Evolutionary conservation across 2,329 filamentous ascomycete genomes (phyloP).

Genomic region (Massarina eburnea): DNA sequence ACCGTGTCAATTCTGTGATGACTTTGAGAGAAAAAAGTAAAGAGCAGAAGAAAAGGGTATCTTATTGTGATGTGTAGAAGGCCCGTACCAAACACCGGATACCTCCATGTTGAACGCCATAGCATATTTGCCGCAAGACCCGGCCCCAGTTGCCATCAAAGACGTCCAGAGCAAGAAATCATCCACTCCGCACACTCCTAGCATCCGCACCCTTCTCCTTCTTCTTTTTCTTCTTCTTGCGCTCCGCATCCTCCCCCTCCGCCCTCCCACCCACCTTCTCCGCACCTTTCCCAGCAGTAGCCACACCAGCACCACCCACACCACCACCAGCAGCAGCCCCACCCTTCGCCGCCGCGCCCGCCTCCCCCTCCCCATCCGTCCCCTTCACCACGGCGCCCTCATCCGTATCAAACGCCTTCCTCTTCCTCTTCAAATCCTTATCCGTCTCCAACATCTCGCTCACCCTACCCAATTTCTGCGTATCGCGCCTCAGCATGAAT

Average conservation of each 20-base stretch:
- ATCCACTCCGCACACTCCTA: constrained; percentile 22
- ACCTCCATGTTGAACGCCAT: not conserved
- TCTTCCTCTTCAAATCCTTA: constrained; percentile 77
- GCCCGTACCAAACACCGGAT: not conserved
- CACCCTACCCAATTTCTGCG: constrained; percentile 82
- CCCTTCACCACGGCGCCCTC: constrained; percentile 60
- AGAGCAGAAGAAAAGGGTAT: not conserved
- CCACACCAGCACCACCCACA: constrained; percentile 59
- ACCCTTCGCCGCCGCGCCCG: constrained; percentile 80
- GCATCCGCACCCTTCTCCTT: constrained; percentile 20
- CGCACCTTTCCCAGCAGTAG: constrained; percentile 32
- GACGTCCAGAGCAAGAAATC: constrained; percentile 2
- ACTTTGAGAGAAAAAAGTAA: not conserved
- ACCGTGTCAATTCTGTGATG: not conserved
- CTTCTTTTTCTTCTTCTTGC: constrained; percentile 15
- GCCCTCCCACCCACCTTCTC: constrained; percentile 39
- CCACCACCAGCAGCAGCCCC: constrained; percentile 73
- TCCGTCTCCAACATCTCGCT: constrained; percentile 88
- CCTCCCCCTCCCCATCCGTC: constrained; percentile 62
- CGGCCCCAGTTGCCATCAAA: too few relatives aligned
- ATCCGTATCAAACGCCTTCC: constrained; percentile 72
- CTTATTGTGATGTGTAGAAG: not conserved
- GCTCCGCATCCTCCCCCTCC: constrained; percentile 14
- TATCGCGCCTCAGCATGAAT: constrained; percentile 85
- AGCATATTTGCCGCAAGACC: not conserved